A percentile compares a stretch with the other conserved stretches of the same genome.
These are phyloP conservation scores for Naumovozyma baii DNA, from an alignment of 805 yeast species.

Conservation along the genomic window DNA sequence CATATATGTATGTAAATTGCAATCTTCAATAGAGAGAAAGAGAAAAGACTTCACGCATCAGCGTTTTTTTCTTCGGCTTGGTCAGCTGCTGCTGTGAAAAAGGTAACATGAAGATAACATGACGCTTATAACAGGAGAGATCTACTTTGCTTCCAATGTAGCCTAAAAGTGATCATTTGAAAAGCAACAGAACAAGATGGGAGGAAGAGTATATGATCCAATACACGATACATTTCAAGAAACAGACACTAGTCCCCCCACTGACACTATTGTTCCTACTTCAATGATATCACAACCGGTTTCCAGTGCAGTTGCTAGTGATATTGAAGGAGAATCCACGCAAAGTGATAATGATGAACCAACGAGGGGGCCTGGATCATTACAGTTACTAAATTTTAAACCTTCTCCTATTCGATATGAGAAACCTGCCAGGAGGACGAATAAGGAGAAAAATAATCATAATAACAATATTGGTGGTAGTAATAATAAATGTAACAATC, in stretches of 20 bases:
- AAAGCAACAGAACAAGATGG: conserved; percentile 19
- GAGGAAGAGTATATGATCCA: conserved; percentile 29
- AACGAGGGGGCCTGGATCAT: conserved; percentile 1
- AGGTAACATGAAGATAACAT: too few relatives aligned
- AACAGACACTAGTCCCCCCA: background rate
- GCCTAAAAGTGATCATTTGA: too few relatives aligned
- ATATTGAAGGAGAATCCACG: conserved; percentile 10
- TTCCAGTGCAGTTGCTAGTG: conserved; percentile 1
- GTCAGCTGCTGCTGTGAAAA: too few relatives aligned
- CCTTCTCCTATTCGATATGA: conserved; percentile 1
- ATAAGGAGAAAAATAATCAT: conserved; percentile 17
- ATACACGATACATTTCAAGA: conserved; percentile 29
- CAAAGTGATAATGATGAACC: conserved; percentile 14
- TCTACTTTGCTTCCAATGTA: too few relatives aligned
- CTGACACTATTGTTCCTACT: too few relatives aligned
- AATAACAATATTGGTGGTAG: too few relatives aligned
- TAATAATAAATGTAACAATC: too few relatives aligned
- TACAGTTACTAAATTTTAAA: background rate
- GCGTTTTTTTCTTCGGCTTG: too few relatives aligned
- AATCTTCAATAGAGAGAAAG: too few relatives aligned
- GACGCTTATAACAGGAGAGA: too few relatives aligned
- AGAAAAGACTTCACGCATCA: too few relatives aligned
- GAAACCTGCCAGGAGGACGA: conserved; percentile 11
- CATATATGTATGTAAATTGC: background rate
- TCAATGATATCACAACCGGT: background rate